These are phyloP conservation scores for Ogataea nitratoaversa DNA, from an alignment of 805 yeast species.

Conservation along the genomic window DNA sequence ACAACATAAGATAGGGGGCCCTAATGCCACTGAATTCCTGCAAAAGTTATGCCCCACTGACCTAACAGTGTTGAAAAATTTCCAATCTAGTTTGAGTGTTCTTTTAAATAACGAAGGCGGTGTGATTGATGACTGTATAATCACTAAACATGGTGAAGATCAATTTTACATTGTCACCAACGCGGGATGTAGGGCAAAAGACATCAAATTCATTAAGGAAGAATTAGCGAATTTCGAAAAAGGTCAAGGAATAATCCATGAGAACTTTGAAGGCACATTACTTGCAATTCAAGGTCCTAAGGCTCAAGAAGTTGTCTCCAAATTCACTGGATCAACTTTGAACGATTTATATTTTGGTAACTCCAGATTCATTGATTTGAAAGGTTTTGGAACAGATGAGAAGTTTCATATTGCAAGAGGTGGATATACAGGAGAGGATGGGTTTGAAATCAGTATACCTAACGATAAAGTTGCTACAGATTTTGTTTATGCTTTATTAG, in stretches of 20 bases:
- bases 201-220: conserved; percentile 54
- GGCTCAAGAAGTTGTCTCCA: conserved; percentile 63
- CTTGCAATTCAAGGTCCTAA: conserved; percentile 93
- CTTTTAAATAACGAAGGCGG: conserved; percentile 70
- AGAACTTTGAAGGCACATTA: conserved; percentile 65
- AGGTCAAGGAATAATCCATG: conserved; percentile 26
- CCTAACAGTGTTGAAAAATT: conserved; percentile 49
- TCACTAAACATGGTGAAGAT: conserved; percentile 77
- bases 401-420: conserved; percentile 83
- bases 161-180: conserved; percentile 85
- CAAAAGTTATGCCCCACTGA: conserved; percentile 89
- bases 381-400: conserved; percentile 36
- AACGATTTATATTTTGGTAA: conserved; percentile 70
- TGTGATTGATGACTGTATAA: conserved; percentile 89
- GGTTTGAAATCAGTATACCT: conserved; percentile 86
- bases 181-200: conserved; percentile 91
- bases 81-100: conserved; percentile 72
- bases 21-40: conserved; percentile 60
- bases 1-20: conserved; percentile 77
- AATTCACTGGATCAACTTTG: conserved; percentile 57
- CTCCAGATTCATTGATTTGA: conserved; percentile 43
- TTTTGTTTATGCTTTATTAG: conserved; percentile 58
- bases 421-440: conserved; percentile 98
- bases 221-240: conserved; percentile 39
- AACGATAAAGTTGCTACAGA: conserved; percentile 47